These are phyloP conservation scores for Candida silvatica DNA, from an alignment of 805 yeast genomes.

Conservation along the genomic window DNA sequence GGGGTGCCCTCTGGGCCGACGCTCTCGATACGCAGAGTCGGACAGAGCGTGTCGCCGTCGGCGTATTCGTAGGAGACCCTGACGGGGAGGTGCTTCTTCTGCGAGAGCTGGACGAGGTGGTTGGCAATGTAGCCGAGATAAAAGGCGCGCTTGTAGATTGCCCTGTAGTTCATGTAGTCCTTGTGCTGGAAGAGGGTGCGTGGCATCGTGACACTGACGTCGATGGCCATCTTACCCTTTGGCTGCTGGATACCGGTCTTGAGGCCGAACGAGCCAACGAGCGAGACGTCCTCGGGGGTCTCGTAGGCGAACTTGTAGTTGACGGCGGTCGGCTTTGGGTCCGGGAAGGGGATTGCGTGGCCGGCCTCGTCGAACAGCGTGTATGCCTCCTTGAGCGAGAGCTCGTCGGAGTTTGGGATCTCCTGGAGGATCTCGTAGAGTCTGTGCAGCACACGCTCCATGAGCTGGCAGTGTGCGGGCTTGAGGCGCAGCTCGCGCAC, in stretches of 20 bases:
- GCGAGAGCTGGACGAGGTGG: constrained; percentile 43
- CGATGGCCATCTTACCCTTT: constrained; percentile 59
- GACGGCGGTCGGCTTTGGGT: constrained; percentile 68
- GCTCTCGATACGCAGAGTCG: constrained; percentile 60
- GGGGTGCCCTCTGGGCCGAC: constrained; percentile 32
- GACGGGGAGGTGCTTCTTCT: constrained; percentile 50
- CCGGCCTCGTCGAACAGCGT: constrained; percentile 39
- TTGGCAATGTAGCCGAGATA: constrained; percentile 75
- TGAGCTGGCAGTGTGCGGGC: constrained; percentile 52
- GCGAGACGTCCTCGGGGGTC: constrained; percentile 65
- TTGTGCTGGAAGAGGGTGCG: constrained; percentile 64
- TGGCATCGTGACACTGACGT: constrained; percentile 81
- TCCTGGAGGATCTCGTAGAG: constrained; percentile 59
- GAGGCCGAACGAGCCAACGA: constrained; percentile 86
- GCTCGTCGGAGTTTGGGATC: constrained; percentile 47
- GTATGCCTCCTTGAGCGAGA: constrained; percentile 53
- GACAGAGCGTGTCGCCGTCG: constrained; percentile 72
- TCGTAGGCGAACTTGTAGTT: constrained; percentile 64
- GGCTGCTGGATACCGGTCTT: constrained; percentile 68
- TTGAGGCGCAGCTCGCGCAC: constrained; percentile 72
- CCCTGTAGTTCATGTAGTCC: constrained; percentile 85
- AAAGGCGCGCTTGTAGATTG: constrained; percentile 82
- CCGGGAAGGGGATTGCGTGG: constrained; percentile 75
- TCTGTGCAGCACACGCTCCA: constrained; percentile 71
- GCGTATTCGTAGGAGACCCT: constrained; percentile 55